Conservation (phyloP, 2,329 filamentous ascomycete species). For the Penicillium glabrum region DNA sequence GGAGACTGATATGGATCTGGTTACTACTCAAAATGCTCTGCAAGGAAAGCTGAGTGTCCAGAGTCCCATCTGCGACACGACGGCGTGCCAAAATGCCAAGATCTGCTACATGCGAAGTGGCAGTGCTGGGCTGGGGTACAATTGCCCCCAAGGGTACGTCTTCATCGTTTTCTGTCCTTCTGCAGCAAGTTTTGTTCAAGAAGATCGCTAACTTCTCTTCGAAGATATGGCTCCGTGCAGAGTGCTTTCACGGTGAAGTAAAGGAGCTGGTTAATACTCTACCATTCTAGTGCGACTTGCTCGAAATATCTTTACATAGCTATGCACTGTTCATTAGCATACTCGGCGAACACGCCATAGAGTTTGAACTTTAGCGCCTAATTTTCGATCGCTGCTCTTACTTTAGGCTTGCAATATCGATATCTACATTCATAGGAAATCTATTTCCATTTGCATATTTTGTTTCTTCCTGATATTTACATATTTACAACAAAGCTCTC, state of each 20-base stretch:
- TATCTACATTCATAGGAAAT: no score
- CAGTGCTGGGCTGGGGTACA: conserved; percentile 51
- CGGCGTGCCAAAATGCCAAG: conserved; percentile 54
- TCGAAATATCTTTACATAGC: not conserved
- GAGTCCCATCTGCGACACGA: conserved; percentile 54
- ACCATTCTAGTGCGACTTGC: not conserved
- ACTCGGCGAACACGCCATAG: not conserved
- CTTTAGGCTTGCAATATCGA: no score
- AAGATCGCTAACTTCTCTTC: conserved; percentile 4
- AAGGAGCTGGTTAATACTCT: not conserved
- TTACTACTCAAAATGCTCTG: conserved; percentile 51
- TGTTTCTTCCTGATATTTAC: no score
- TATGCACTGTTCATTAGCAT: not conserved
- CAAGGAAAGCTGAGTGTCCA: conserved; percentile 54
- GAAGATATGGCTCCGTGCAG: conserved; percentile 42
- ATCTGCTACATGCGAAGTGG: conserved; percentile 61
- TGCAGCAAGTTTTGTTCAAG: not conserved
- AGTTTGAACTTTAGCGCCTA: not conserved
- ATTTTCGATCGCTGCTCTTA: no score
- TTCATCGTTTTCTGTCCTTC: not conserved
- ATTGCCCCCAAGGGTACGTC: conserved; percentile 53
- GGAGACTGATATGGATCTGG: conserved; percentile 52
- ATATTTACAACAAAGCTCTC: no score
- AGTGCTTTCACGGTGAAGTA: conserved; percentile 30
- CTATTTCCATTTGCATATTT: no score